phyloP scores from a whole-genome alignment of 176 grass and related monocot genomes.

The Oryza glaberrima region DNA sequence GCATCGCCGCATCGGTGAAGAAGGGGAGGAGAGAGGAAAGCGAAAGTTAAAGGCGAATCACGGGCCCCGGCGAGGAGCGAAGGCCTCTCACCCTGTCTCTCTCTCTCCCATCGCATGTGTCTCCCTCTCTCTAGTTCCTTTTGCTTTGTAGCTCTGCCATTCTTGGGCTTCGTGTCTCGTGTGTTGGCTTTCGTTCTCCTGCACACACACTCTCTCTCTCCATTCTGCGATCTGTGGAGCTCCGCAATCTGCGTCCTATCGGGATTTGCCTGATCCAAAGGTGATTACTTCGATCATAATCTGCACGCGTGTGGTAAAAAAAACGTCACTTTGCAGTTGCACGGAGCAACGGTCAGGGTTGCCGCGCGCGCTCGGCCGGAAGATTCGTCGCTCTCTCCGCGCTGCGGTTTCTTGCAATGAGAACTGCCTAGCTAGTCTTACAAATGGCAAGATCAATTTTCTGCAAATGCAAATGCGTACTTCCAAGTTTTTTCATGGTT shows the following conservation, averaged over 20 bases:
- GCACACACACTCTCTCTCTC: not conserved
- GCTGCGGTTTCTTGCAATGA: not conserved
- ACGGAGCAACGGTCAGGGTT: conserved; percentile 19
- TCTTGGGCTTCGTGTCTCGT: conserved; percentile 36
- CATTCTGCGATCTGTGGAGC: conserved; percentile 11
- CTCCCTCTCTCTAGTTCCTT: conserved; percentile 40
- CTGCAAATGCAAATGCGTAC: not conserved
- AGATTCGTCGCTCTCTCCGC: not conserved
- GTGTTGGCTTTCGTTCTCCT: conserved; percentile 31
- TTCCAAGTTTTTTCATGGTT: not conserved
- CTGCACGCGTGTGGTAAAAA: conserved; percentile 53
- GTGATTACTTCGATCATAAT: conserved; percentile 52
- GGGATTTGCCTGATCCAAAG: conserved; percentile 64
- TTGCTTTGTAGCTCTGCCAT: conserved; percentile 54
- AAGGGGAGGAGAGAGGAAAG: conserved; percentile 42
- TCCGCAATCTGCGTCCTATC: conserved; percentile 17
- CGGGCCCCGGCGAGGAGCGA: conserved; percentile 47
- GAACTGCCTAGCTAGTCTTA: not conserved
- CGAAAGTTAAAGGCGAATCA: conserved; percentile 64
- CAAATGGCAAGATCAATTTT: not conserved
- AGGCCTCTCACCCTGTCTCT: not conserved
- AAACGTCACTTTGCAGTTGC: conserved; percentile 38
- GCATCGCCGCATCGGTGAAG: conserved; percentile 35
- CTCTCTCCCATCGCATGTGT: conserved; percentile 1
- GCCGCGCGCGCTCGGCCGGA: not conserved